These are phyloP conservation scores for Gillenia trifoliata DNA, from an alignment of 306 rosid species.

Conservation along the genomic window DNA sequence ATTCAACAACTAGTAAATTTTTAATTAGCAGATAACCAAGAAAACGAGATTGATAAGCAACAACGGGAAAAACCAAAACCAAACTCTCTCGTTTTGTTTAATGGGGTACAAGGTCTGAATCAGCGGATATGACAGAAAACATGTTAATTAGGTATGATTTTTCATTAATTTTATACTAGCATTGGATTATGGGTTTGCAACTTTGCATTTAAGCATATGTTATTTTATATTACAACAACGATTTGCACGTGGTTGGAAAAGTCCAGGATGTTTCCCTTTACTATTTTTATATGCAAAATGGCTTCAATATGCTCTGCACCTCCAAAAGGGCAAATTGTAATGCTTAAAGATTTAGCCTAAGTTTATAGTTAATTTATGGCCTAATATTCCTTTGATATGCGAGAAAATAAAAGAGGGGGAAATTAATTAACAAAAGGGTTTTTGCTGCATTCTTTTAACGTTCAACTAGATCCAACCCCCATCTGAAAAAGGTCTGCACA, in stretches of 20 bases:
- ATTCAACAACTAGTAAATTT: too few species aligned
- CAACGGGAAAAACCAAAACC: not conserved
- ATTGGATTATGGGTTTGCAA: not conserved
- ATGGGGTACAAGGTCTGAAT: not conserved
- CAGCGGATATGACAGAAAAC: not conserved
- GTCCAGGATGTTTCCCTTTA: constrained; percentile 20
- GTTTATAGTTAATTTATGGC: not conserved
- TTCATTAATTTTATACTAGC: not conserved
- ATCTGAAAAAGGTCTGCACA: not conserved
- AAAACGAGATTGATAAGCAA: too few species aligned
- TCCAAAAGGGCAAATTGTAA: not conserved
- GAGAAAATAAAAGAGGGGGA: too few species aligned
- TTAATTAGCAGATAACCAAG: too few species aligned
- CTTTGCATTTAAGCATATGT: not conserved
- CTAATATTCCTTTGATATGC: not conserved
- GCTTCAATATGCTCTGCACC: not conserved
- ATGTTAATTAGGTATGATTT: constrained; percentile 13
- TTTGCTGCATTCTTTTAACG: not conserved
- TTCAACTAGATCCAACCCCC: constrained; percentile 6
- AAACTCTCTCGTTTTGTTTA: not conserved
- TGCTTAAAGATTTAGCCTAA: not conserved
- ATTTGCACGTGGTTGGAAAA: constrained; percentile 24
- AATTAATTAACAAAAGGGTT: not conserved
- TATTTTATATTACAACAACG: constrained; percentile 7
- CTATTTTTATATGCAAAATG: not conserved